Base-by-base conservation (phyloP, 805 yeast species). In the Ogataea henricii region DNA sequence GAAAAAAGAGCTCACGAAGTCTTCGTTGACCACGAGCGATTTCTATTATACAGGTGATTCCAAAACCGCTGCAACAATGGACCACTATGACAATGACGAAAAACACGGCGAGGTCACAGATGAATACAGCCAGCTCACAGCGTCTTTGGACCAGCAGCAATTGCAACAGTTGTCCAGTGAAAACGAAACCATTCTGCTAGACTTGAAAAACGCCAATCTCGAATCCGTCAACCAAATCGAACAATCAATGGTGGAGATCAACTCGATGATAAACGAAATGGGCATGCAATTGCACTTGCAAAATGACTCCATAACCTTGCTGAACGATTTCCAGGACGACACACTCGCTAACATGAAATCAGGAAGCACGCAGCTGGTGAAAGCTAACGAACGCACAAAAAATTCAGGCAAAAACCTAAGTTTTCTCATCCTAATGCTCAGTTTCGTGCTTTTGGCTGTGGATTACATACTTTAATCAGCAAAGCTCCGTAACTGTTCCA, bases 281-380 rank as follows among this genome's bases (percentile, higher is more conserved):
- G 76, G 88, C 10, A 72, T 83, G 46, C 96, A 91, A 62, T 71
- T 90, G 40, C 79, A 80, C 20, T 65, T 79, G 1, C 97, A 90
- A 66, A 81, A 85, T 5, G 85, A 85, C 45, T 83, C 79, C 62
- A 85, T 90, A 13, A 73, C 78, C 42, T 70, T 73, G 33, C 70
- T 90, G 52, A 65, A 82, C 40, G 85, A 83, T 49, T 83, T 83
- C 51, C 91, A 87, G 51, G 82, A 81, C 51, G 81, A 81, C 52
- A 79, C 88, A 1, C 78, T 81, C 46, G 57, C 74, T 6, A 89
- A 90, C 52, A 79, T 90, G 18, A 68, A 70, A 17, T 72, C 78
- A 63, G 96, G 96, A 27, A 90, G 89, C 65, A 72, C 75, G 52
- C 83, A 83, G 51, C 72, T 90, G 53, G 74, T 74, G 39, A 79